Base-by-base conservation (phyloP, 2,329 filamentous ascomycete genomes). In the Sphaerulina vaccinii region DNA sequence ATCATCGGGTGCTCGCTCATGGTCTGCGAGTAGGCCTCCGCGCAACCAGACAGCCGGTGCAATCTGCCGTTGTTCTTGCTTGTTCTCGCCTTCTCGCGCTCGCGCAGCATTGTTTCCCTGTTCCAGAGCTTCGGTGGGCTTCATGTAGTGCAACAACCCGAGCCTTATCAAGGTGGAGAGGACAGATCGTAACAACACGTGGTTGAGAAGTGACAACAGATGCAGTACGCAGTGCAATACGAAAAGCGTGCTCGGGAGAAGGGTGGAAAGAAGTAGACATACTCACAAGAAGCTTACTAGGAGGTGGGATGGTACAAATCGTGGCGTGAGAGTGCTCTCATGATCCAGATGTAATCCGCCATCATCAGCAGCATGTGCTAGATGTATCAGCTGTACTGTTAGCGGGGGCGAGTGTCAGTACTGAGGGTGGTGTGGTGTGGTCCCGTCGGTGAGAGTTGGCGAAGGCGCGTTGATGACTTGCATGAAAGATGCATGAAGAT, bases 401-500 rank as follows among this genome's bases (percentile, higher is more conserved):
- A 36, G 45, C 16, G 43, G 45, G 23, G 35, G 22, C 10, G 19
- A 21, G 16, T 48, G 9, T 23, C n/a, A 24, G 18, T 50, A 38
- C n/a, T n/a, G n/a, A n/a, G n/a, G n/a, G n/a, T n/a, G n/a, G n/a
- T n/a, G 42, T 38, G 47, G 39, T 50, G 47, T 43, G 39, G 47
- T 50, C 32, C 35, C 38, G 23, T 21, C 33, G 48, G 40, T 37
- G 23, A 38, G 33, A 44, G 32, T 37, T 49, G 39, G 40, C 29
- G 40, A 38, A 39, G 32, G 11, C 36, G 11, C 36, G 48, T 39
- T 50, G 40, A 50, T 44, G 39, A 50, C 40, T 32, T 50, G 48
- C 48, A 50, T 36, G 39, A 32, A n/a, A 43, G 32, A 19, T 50
- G 48, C 48, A 50, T 29, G 8, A 22, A n/a, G n/a, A 50, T 38